Evolutionary conservation across 2,329 filamentous ascomycete genomes (phyloP).

Genomic region (Xylogone sp.): DNA sequence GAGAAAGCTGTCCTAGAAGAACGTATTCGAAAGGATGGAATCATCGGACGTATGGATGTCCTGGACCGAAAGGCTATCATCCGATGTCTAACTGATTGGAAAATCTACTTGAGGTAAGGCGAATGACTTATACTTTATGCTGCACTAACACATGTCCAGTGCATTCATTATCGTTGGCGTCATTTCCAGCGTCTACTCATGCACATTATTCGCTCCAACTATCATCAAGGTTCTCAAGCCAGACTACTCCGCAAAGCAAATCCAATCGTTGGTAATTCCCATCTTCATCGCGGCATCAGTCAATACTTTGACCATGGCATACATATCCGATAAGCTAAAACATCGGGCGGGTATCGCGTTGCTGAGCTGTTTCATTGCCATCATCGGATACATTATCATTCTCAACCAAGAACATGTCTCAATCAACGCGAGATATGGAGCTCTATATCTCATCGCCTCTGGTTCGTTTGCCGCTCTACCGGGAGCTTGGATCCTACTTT

Average conservation of each 20-base stretch:
- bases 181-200: slow-evolving; percentile 19
- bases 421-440: slow-evolving; percentile 22
- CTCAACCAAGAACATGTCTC: slow-evolving; percentile 22
- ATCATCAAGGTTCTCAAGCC: slow-evolving; percentile 35
- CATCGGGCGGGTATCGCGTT: slow-evolving; percentile 34
- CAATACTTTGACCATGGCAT: slow-evolving; percentile 28
- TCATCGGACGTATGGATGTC: slow-evolving; percentile 11
- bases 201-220: slow-evolving; percentile 36
- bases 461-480: slow-evolving; percentile 30
- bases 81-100: slow-evolving; percentile 30
- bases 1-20: slow-evolving; percentile 34
- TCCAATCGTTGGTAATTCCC: slow-evolving; percentile 35
- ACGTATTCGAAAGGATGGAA: slow-evolving; percentile 27
- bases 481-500: slow-evolving; percentile 41
- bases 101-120: slow-evolving; percentile 30
- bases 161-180: slow-evolving; percentile 31
- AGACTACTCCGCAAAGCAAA: slow-evolving; percentile 30
- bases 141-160: slow-evolving; percentile 17
- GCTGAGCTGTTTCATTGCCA: slow-evolving; percentile 23
- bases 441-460: slow-evolving; percentile 30
- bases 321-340: slow-evolving; percentile 29
- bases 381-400: slow-evolving; percentile 32
- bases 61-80: slow-evolving; percentile 8
- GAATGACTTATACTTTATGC: neutral
- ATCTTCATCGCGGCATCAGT: slow-evolving; percentile 32